A percentile compares a stretch with the other conserved stretches of the same genome.
Evolutionary conservation across 1,284 basidiomycete species (phyloP).

Genomic region (Cryptococcus wingfieldii): DNA sequence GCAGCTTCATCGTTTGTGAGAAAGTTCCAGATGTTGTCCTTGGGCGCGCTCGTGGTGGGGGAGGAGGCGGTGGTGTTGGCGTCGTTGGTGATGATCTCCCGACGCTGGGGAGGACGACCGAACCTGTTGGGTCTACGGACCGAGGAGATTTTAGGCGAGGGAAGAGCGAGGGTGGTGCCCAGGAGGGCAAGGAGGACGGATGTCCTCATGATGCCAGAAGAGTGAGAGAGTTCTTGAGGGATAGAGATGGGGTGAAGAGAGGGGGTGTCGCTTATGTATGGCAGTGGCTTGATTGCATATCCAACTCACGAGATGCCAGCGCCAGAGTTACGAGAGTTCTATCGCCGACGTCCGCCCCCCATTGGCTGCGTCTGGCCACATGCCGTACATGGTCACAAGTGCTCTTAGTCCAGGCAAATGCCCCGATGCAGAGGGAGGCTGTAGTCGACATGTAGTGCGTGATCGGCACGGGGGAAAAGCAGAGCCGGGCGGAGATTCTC

Average conservation of each 20-base stretch:
- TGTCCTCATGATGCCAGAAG: background rate
- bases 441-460: too few species aligned
- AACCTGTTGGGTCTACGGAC: slow-evolving; percentile 6
- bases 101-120: background rate
- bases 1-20: slow-evolving; percentile 37
- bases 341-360: too few species aligned
- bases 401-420: too few species aligned
- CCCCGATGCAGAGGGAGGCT: too few species aligned
- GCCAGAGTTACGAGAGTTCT: too few species aligned
- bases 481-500: too few species aligned
- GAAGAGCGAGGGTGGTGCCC: background rate
- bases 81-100: slow-evolving; percentile 7
- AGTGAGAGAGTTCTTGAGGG: background rate
- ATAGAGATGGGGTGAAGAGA: background rate
- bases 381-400: too few species aligned
- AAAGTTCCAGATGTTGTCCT: slow-evolving; percentile 32
- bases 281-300: too few species aligned
- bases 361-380: too few species aligned
- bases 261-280: background rate
- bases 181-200: background rate
- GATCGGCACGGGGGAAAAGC: too few species aligned
- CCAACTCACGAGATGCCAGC: too few species aligned
- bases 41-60: slow-evolving; percentile 24
- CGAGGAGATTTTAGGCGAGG: slow-evolving; percentile 13
- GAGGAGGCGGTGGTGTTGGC: slow-evolving; percentile 13